Evolutionary conservation across 2,329 filamentous ascomycete species (phyloP), one percentile per base, ranked within the genome.

Genomic region (Chlorencoelia australis): DNA sequence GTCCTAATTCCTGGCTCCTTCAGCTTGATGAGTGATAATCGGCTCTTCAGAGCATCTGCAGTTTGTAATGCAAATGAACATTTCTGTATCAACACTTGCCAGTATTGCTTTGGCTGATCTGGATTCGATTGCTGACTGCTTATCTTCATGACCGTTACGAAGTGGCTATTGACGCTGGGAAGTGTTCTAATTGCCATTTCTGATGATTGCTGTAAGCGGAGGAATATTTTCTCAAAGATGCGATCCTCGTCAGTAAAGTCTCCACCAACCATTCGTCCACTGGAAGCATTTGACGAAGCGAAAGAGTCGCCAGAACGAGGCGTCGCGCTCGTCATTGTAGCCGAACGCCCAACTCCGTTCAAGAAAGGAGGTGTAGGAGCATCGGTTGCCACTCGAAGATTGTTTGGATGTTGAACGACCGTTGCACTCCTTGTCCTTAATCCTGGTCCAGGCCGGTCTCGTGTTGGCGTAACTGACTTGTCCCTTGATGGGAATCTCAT

Each of bases 301-400:
- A 91, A 93, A 0, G 83, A 85, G 51, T 94, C 86, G 28, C 80
- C 82, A 6, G 85, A 93, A 16, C 83, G 77, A 30, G 86, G 85
- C 1, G 85, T 93, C n/a, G 69, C 50, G 39, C 49, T 55, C 9
- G 48, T 51, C 45, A 68, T 62, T 3, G 66, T 69, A 2, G 68
- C 67, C 18, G 69, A 69, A 15, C 73, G 67, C 10, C 63, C 58
- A 8, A 54, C 57, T 20, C 68, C 67, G 41, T 71, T 72, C 36
- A 69, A 54, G 33, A 67, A 71, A 0, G 67, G 60, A 61, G 63
- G 57, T 7, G 54, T 50, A 3, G 65, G 59, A 6, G 72, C 64
- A 44, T 77, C 71, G 1, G 72, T 78, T 14, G 72, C 60, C 14
- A 78, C 73, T 15, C 64, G 63, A 7, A 79, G 59, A 35, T 52